phyloP scores from a whole-genome alignment of 129 eudicot species.

The Glebionis coronaria region DNA sequence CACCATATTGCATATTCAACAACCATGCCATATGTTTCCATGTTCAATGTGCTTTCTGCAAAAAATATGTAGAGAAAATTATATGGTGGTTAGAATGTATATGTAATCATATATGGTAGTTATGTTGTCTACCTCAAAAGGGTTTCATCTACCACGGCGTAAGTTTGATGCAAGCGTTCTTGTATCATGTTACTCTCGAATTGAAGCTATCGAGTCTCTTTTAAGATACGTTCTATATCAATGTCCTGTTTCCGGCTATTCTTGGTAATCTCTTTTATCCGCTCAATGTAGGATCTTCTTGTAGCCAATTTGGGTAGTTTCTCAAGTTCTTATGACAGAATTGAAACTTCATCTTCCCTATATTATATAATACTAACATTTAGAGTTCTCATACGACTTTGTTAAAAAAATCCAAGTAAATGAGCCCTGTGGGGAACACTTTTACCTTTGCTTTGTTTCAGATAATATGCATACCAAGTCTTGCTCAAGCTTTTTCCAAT shows the following conservation, averaged over 20 bases:
- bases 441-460: slow-evolving; percentile 58
- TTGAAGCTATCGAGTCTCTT: slow-evolving; percentile 79
- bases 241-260: slow-evolving; percentile 74
- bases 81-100: too few species aligned
- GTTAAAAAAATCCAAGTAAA: not conserved
- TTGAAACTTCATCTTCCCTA: slow-evolving; percentile 64
- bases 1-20: too few species aligned
- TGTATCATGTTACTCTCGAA: slow-evolving; percentile 73
- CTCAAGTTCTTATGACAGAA: slow-evolving; percentile 51
- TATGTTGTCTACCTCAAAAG: too few species aligned
- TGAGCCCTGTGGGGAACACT: slow-evolving; percentile 1
- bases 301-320: slow-evolving; percentile 55
- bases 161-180: slow-evolving; percentile 76
- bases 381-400: not conserved
- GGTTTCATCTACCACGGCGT: slow-evolving; percentile 70
- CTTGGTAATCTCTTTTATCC: slow-evolving; percentile 69
- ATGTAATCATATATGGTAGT: too few species aligned
- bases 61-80: too few species aligned
- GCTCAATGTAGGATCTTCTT: slow-evolving; percentile 57
- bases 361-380: not conserved
- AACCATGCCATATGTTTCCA: too few species aligned
- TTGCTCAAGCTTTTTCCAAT: slow-evolving; percentile 42
- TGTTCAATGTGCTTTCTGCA: too few species aligned
- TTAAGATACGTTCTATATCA: slow-evolving; percentile 66
- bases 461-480: slow-evolving; percentile 41